phyloP scores from a whole-genome alignment of 345 rosid genomes.

The Arabis alpina region DNA sequence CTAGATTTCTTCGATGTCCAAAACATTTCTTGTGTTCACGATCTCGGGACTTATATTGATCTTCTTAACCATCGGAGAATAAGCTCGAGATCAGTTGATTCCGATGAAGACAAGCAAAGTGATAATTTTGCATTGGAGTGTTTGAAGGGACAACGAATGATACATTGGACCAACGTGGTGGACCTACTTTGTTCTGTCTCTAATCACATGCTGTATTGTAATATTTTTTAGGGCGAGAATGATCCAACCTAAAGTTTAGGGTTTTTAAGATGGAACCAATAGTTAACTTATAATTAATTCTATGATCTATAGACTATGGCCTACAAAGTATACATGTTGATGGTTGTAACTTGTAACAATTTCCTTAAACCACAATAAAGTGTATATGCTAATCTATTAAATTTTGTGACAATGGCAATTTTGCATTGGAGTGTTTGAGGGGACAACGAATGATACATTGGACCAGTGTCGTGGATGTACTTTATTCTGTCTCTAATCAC shows the following conservation, averaged over 20 bases:
- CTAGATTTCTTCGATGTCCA: constrained; percentile 71
- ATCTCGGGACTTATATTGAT: constrained; percentile 64
- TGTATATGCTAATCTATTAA: neutral
- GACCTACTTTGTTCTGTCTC: constrained; percentile 48
- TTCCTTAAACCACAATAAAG: neutral
- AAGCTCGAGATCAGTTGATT: constrained; percentile 20
- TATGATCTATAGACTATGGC: neutral
- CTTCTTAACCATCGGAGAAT: constrained; percentile 47
- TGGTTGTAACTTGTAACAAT: constrained; percentile 1
- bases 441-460: constrained; percentile 42
- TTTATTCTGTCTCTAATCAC: constrained; percentile 44
- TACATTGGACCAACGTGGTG: constrained; percentile 53
- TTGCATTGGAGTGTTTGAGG: constrained; percentile 25
- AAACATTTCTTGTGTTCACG: constrained; percentile 76
- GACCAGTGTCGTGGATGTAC: constrained; percentile 49
- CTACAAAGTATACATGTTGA: neutral
- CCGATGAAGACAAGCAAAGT: constrained; percentile 8
- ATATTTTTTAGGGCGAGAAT: constrained; percentile 31
- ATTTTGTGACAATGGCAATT: neutral
- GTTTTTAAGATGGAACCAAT: neutral
- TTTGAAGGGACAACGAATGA: constrained; percentile 22
- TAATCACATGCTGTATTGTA: constrained; percentile 37
- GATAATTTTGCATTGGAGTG: constrained; percentile 19
- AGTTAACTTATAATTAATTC: neutral
- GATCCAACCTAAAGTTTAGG: neutral